A percentile compares a stretch with the other conserved stretches of the same genome.
Conservation (phyloP, 2,329 filamentous ascomycete species). For the Aspergillus fischeri region DNA sequence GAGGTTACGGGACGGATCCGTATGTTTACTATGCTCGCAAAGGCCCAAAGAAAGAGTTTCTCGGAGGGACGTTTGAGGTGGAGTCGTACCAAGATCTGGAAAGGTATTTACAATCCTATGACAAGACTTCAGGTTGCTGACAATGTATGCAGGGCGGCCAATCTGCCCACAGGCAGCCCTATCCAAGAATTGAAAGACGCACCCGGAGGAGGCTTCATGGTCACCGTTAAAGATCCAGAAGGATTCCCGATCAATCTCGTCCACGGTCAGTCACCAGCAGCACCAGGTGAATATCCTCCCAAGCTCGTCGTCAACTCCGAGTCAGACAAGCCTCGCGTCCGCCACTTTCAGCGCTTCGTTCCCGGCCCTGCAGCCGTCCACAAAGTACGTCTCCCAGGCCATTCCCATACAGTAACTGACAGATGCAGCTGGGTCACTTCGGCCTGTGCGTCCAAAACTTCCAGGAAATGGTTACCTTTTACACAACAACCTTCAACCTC, state of each 20-base stretch:
- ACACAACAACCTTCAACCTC: slow-evolving; percentile 29
- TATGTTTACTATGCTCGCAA: slow-evolving; percentile 21
- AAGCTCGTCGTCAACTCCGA: slow-evolving; percentile 25
- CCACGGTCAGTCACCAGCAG: slow-evolving; percentile 30
- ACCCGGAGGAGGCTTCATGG: slow-evolving; percentile 37
- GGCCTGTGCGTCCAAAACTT: slow-evolving; percentile 26
- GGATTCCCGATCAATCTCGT: slow-evolving; percentile 41
- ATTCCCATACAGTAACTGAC: not conserved
- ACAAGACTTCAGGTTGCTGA: not conserved
- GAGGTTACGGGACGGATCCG: slow-evolving; percentile 16
- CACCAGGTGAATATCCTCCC: slow-evolving; percentile 13
- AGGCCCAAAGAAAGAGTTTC: slow-evolving; percentile 17
- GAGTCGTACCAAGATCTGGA: slow-evolving; percentile 42
- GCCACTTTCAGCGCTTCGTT: slow-evolving; percentile 27
- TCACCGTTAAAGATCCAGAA: slow-evolving; percentile 38
- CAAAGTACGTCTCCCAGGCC: slow-evolving; percentile 18
- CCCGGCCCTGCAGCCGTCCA: slow-evolving; percentile 29
- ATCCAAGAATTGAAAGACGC: slow-evolving; percentile 32
- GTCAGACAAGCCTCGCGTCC: slow-evolving; percentile 24
- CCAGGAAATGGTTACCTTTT: slow-evolving; percentile 22
- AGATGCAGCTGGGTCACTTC: slow-evolving; percentile 24
- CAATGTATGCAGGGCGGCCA: slow-evolving; percentile 8
- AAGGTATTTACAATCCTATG: slow-evolving; percentile 22
- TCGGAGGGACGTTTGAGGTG: slow-evolving; percentile 43
- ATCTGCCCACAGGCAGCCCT: slow-evolving; percentile 24